These are phyloP conservation scores for Pythium phragmitis DNA, from an alignment of 352 stramenopile species.

Conservation along the genomic window DNA sequence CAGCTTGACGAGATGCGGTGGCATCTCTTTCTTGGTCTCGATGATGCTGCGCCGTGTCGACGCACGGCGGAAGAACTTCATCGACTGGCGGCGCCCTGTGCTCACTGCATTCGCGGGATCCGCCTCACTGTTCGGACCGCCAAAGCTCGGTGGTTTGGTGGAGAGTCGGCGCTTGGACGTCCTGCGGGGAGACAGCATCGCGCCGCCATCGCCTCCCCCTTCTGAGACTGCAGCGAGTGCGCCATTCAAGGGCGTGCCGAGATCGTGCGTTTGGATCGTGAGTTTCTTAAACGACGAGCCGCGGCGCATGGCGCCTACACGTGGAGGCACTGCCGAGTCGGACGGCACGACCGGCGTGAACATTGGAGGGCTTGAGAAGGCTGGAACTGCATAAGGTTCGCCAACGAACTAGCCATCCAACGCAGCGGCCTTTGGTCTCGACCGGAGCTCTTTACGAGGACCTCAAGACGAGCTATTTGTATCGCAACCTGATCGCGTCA, in stretches of 20 bases:
- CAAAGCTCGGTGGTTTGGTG: constrained; percentile 1
- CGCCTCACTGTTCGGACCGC: background rate
- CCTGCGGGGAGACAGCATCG: background rate
- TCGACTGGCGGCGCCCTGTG: constrained; percentile 11
- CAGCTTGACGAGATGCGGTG: constrained; percentile 54
- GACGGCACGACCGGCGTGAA: constrained; percentile 23
- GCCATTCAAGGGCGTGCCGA: background rate
- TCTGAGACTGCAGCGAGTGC: background rate
- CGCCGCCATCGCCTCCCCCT: background rate
- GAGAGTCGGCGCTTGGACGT: constrained; percentile 8
- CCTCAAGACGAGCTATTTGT: background rate
- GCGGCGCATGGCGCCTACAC: background rate
- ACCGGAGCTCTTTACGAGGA: background rate
- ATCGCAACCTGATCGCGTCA: background rate
- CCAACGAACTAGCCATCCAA: no score
- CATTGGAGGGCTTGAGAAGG: constrained; percentile 5
- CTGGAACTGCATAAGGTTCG: no score
- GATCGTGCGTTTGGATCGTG: constrained; percentile 1
- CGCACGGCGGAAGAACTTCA: constrained; percentile 15
- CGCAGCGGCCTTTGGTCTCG: background rate
- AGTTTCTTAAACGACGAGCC: constrained; percentile 14
- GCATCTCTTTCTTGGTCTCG: constrained; percentile 33
- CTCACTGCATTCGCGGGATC: background rate
- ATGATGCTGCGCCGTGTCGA: constrained; percentile 10
- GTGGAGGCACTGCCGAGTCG: background rate